Conservation (phyloP, 2,329 filamentous ascomycete species). For the Diplodia seriata region DNA sequence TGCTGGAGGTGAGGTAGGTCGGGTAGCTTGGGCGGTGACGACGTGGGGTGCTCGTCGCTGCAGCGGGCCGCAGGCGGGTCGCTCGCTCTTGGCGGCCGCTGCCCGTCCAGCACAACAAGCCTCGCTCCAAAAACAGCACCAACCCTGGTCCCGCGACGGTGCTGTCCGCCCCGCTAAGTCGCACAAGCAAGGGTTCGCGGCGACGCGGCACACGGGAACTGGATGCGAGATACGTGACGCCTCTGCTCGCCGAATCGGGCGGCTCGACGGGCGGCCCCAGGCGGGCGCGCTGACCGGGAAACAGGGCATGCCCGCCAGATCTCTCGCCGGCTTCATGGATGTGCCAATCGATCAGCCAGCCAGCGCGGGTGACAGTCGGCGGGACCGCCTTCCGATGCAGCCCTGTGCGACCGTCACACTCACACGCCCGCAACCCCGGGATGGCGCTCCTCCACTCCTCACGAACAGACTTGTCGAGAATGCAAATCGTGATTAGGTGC, state of each 20-base stretch:
- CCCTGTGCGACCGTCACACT: slow-evolving; percentile 27
- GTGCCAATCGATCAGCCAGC: slow-evolving; percentile 19
- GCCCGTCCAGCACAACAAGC: slow-evolving; percentile 8
- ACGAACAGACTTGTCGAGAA: slow-evolving; percentile 26
- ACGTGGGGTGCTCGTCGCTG: slow-evolving; percentile 21
- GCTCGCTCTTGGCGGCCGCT: slow-evolving; percentile 13
- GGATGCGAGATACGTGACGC: slow-evolving; percentile 28
- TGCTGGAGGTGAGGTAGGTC: slow-evolving; percentile 9
- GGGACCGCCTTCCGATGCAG: slow-evolving; percentile 31
- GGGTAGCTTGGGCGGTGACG: slow-evolving; percentile 29
- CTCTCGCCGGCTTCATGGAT: slow-evolving; percentile 23
- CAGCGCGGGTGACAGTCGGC: slow-evolving; percentile 23
- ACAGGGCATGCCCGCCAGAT: slow-evolving; percentile 23
- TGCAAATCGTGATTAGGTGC: slow-evolving; percentile 33
- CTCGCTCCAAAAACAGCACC: slow-evolving; percentile 18
- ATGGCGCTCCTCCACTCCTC: slow-evolving; percentile 6
- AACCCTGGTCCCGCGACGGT: not conserved
- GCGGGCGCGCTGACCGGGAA: slow-evolving; percentile 25
- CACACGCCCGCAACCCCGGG: slow-evolving; percentile 20
- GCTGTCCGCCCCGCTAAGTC: slow-evolving; percentile 34
- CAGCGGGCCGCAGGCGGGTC: slow-evolving; percentile 21
- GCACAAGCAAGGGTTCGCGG: slow-evolving; percentile 46
- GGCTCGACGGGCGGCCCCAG: not conserved
- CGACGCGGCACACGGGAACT: slow-evolving; percentile 33
- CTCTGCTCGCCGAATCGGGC: slow-evolving; percentile 13